These are phyloP conservation scores for Fusarium algeriense DNA, from an alignment of 2,329 filamentous ascomycete species.

Conservation along the genomic window DNA sequence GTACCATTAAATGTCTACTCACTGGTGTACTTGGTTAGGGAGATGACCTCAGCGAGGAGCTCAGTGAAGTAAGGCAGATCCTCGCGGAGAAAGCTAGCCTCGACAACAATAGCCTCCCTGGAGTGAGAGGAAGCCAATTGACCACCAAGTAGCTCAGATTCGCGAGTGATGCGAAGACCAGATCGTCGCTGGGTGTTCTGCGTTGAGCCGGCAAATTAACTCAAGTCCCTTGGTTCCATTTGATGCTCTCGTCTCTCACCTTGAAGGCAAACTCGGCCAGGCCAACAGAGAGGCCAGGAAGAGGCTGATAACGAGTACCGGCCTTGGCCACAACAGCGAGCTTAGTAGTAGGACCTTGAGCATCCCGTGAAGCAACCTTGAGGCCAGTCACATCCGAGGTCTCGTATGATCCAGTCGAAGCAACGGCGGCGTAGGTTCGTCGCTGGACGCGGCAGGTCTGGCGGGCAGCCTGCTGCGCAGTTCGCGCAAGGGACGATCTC, in stretches of 20 bases:
- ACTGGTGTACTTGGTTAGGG: constrained; percentile 87
- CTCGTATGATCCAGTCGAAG: constrained; percentile 84
- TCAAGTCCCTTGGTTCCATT: constrained; percentile 44
- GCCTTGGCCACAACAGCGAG: constrained; percentile 94
- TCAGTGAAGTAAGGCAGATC: constrained; percentile 98
- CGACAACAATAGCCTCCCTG: constrained; percentile 90
- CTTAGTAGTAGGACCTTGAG: constrained; percentile 88
- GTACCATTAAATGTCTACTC: constrained; percentile 51
- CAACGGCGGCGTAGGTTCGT: constrained; percentile 70
- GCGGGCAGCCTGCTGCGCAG: constrained; percentile 69
- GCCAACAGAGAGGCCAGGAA: constrained; percentile 89
- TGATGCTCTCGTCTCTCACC: constrained; percentile 62
- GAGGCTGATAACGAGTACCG: constrained; percentile 90
- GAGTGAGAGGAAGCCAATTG: constrained; percentile 90
- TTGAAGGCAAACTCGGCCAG: constrained; percentile 98
- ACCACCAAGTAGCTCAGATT: constrained; percentile 94
- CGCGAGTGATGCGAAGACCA: constrained; percentile 91
- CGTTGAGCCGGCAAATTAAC: constrained; percentile 61
- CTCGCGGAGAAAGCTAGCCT: constrained; percentile 94
- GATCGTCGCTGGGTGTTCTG: constrained; percentile 90
- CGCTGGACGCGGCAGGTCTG: constrained; percentile 68
- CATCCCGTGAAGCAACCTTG: constrained; percentile 92
- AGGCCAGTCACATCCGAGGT: constrained; percentile 86
- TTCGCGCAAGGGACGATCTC: constrained; percentile 70
- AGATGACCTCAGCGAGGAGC: constrained; percentile 91